phyloP scores from a whole-genome alignment of 352 stramenopile species.

The Blastocystis sp. region DNA sequence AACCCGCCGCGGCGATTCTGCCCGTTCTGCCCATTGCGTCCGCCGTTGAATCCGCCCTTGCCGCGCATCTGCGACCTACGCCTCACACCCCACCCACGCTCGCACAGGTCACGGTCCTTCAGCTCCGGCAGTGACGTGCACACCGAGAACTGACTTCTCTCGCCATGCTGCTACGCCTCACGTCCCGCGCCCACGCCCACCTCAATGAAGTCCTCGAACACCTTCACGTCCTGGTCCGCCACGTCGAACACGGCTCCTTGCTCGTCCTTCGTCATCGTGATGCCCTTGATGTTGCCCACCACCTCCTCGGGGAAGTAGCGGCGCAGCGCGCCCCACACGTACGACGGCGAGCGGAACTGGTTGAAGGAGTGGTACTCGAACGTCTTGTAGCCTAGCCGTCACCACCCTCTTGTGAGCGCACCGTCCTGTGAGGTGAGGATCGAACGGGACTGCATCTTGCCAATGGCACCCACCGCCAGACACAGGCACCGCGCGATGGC shows the following conservation, averaged over 20 bases:
- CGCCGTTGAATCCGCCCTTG: background rate
- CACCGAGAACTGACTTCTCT: constrained; percentile 79
- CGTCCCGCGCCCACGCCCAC: constrained; percentile 62
- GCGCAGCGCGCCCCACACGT: constrained; percentile 86
- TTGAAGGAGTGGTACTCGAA: constrained; percentile 80
- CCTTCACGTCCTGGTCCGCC: constrained; percentile 76
- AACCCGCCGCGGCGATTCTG: constrained; percentile 74
- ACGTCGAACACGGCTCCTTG: constrained; percentile 87
- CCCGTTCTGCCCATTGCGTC: constrained; percentile 71
- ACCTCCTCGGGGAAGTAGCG: constrained; percentile 80
- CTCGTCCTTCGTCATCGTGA: constrained; percentile 83
- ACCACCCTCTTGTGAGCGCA: background rate
- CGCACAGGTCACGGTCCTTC: constrained; percentile 76
- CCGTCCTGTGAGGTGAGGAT: constrained; percentile 81
- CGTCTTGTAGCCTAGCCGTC: constrained; percentile 80
- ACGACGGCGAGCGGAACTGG: constrained; percentile 81
- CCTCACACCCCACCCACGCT: background rate
- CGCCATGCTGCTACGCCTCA: constrained; percentile 28
- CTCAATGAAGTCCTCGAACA: constrained; percentile 80
- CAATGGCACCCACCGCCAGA: constrained; percentile 74
- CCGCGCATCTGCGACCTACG: constrained; percentile 35
- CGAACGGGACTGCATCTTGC: constrained; percentile 74
- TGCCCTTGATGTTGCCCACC: constrained; percentile 81
- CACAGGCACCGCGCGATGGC: constrained; percentile 70
- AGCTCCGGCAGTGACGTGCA: constrained; percentile 79